These are phyloP conservation scores for Oryza coarctata DNA, from an alignment of 176 grass and related monocot genomes.

Conservation along the genomic window DNA sequence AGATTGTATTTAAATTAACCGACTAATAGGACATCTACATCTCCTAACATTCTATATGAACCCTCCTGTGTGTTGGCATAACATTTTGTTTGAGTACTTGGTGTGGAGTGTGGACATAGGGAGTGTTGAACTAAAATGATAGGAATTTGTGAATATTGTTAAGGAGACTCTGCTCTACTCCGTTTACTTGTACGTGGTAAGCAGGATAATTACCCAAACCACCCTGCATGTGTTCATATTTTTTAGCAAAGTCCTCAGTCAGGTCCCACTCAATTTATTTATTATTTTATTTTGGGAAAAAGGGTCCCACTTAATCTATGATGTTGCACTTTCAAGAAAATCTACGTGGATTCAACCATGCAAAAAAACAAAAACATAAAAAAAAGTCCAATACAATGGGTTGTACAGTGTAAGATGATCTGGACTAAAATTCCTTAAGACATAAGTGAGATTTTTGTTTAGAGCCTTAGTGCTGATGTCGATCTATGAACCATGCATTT, in stretches of 20 bases:
- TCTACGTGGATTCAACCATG: slow-evolving; percentile 23
- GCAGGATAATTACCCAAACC: background rate
- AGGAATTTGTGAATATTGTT: background rate
- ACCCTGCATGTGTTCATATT: background rate
- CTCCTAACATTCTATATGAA: background rate
- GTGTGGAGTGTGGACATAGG: background rate
- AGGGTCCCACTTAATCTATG: background rate
- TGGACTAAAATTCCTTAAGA: background rate
- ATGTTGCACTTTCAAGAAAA: background rate
- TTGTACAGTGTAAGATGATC: background rate
- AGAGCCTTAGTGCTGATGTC: background rate
- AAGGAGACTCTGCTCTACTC: background rate
- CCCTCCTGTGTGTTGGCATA: background rate
- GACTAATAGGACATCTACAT: slow-evolving; percentile 23
- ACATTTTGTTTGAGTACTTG: slow-evolving; percentile 10
- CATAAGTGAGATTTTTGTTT: background rate
- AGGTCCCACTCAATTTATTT: background rate
- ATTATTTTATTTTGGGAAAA: background rate
- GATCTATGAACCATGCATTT: slow-evolving; percentile 3
- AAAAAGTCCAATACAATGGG: background rate
- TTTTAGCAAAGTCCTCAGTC: background rate
- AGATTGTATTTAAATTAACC: slow-evolving; percentile 15
- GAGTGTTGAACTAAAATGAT: background rate
- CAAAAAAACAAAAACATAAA: background rate
- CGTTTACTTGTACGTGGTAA: slow-evolving; percentile 16